A percentile compares a stretch with the other conserved stretches of the same genome.
These are phyloP conservation scores for Cyberlindnera japonica DNA, from an alignment of 805 yeast genomes.

Conservation along the genomic window DNA sequence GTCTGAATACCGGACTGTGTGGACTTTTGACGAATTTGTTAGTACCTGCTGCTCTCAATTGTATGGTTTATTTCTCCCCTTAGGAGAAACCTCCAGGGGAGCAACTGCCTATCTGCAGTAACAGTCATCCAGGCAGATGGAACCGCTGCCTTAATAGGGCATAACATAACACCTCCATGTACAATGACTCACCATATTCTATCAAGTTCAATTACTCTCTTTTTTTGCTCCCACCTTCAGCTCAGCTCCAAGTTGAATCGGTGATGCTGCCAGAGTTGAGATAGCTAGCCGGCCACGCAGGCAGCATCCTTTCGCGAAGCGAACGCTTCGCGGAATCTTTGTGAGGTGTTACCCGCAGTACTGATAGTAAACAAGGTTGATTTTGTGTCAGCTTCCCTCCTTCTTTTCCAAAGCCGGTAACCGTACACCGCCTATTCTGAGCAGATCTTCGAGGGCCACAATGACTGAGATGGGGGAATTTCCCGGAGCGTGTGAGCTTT, in stretches of 20 bases:
- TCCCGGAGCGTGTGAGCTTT: too few species aligned
- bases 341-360: slow-evolving; percentile 1
- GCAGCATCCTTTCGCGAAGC: slow-evolving; percentile 1
- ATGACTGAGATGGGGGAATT: too few species aligned
- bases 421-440: too few species aligned
- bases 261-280: background rate
- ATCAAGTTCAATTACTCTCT: too few species aligned
- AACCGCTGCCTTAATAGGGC: background rate
- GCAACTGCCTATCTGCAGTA: too few species aligned
- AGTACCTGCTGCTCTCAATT: background rate
- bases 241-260: background rate
- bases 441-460: too few species aligned
- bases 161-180: background rate
- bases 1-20: slow-evolving; percentile 27
- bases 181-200: background rate
- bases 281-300: slow-evolving; percentile 1
- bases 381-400: background rate
- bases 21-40: slow-evolving; percentile 12
- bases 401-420: background rate
- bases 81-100: too few species aligned
- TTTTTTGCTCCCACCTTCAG: background rate
- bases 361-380: background rate
- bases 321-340: background rate
- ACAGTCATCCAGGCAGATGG: background rate
- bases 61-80: too few species aligned